Evolutionary conservation across 495 filamentous ascomycete genomes (phyloP).

Genomic region (Glonium stellatum): DNA sequence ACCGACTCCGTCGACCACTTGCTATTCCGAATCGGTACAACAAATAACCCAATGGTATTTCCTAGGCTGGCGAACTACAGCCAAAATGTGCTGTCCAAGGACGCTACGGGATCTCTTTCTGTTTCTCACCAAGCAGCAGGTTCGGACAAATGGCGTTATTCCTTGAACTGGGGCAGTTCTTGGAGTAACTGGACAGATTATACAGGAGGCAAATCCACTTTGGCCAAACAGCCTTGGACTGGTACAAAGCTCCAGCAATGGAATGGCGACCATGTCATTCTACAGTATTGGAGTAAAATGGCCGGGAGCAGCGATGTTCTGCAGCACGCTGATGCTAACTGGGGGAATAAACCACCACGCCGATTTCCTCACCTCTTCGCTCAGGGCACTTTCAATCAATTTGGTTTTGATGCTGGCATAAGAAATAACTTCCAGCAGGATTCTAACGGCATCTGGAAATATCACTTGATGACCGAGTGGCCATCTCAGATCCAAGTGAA

Average conservation of each 20-base stretch:
- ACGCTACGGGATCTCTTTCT: conserved; percentile 38
- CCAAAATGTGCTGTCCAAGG: conserved; percentile 40
- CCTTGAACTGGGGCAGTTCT: conserved; percentile 52
- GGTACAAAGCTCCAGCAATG: conserved; percentile 57
- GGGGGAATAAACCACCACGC: conserved; percentile 36
- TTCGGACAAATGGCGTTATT: conserved; percentile 59
- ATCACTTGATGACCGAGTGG: conserved; percentile 59
- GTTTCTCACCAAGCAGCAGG: conserved; percentile 56
- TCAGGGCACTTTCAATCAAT: conserved; percentile 61
- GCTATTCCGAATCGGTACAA: conserved; percentile 49
- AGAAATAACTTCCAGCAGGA: conserved; percentile 50
- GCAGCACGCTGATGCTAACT: conserved; percentile 54
- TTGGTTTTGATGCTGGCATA: conserved; percentile 60
- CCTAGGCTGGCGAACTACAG: conserved; percentile 54
- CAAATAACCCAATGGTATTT: conserved; percentile 56
- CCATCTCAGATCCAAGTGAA: conserved; percentile 59
- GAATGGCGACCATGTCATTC: conserved; percentile 57
- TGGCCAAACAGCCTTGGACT: conserved; percentile 49
- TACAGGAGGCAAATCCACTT: conserved; percentile 39
- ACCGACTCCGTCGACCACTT: conserved; percentile 53
- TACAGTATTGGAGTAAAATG: conserved; percentile 61
- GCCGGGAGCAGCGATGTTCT: conserved; percentile 60
- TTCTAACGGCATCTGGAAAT: conserved; percentile 51
- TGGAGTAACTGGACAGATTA: conserved; percentile 58
- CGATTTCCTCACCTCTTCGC: conserved; percentile 60